phyloP scores from a whole-genome alignment of 768 basidiomycete genomes.

The Lepiota brunneoincarnata region DNA sequence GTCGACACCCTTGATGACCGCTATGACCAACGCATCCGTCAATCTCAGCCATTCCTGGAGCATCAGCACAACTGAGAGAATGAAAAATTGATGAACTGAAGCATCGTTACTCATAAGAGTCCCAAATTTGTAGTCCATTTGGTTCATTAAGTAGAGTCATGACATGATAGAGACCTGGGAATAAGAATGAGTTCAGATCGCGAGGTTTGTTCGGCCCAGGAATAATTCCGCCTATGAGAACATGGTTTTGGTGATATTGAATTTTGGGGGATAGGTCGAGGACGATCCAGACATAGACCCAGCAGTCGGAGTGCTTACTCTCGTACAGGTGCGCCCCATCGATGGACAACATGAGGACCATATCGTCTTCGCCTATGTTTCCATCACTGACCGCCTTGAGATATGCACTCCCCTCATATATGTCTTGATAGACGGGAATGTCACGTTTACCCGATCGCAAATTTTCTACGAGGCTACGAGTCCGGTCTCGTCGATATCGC shows the following conservation, averaged over 20 bases:
- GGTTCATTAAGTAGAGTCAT: too few relatives aligned
- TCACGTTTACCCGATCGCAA: background rate
- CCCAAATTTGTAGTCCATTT: too few relatives aligned
- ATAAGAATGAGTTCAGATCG: constrained; percentile 22
- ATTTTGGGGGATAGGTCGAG: constrained; percentile 22
- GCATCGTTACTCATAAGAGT: too few relatives aligned
- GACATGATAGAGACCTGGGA: constrained; percentile 17
- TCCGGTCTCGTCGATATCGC: too few relatives aligned
- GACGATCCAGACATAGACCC: constrained; percentile 42
- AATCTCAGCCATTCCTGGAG: constrained; percentile 11
- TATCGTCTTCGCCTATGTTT: constrained; percentile 28
- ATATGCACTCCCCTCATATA: constrained; percentile 28
- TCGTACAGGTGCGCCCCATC: constrained; percentile 43
- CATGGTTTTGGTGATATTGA: constrained; percentile 22
- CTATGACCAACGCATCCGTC: constrained; percentile 15
- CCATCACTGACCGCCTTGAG: constrained; percentile 18
- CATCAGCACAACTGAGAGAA: constrained; percentile 11
- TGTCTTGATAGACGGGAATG: constrained; percentile 22
- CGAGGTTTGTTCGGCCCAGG: constrained; percentile 28
- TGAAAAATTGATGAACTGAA: constrained; percentile 6
- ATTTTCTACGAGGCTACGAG: too few relatives aligned
- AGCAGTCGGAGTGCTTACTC: constrained; percentile 39
- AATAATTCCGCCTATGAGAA: constrained; percentile 24
- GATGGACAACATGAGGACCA: constrained; percentile 30
- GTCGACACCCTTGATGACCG: constrained; percentile 13